A percentile compares a stretch with the other conserved stretches of the same genome.
These are phyloP conservation scores for Thielaviopsis ethacetica DNA, from an alignment of 2,329 filamentous ascomycete species.

Conservation along the genomic window DNA sequence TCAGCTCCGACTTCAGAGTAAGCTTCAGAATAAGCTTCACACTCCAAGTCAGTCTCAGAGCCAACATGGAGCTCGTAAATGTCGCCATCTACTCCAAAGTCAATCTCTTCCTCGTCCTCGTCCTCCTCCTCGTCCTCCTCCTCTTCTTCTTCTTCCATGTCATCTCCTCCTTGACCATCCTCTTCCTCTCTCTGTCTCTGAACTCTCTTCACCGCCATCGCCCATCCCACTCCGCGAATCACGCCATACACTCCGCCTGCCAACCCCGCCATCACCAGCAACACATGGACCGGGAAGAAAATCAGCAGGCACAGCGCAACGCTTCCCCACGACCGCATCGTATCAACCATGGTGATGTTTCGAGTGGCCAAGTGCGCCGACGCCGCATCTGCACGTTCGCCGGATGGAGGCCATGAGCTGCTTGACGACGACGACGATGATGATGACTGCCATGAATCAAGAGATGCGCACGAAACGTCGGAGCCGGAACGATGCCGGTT, in stretches of 20 bases:
- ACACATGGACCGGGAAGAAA: constrained; percentile 8
- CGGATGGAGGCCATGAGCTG: background rate
- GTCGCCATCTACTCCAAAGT: constrained; percentile 17
- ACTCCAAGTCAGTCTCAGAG: background rate
- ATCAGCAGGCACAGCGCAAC: constrained; percentile 4
- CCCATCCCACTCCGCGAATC: background rate
- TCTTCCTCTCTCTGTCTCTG: background rate
- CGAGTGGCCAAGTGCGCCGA: background rate
- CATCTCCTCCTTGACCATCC: too few relatives aligned
- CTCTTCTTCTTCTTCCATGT: constrained; percentile 21
- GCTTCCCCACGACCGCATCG: constrained; percentile 5
- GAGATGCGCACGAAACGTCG: background rate
- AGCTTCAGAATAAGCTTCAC: too few relatives aligned
- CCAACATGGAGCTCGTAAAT: constrained; percentile 14
- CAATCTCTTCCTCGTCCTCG: constrained; percentile 19
- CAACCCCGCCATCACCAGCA: constrained; percentile 2
- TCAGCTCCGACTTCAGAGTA: background rate
- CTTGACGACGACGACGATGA: background rate
- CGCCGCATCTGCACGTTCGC: too few relatives aligned
- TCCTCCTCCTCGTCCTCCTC: constrained; percentile 18
- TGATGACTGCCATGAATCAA: background rate
- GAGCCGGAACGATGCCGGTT: background rate
- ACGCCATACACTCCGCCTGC: background rate
- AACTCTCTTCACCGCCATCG: background rate
- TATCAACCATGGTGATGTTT: background rate